Base-by-base conservation (phyloP, 805 yeast species). In the Metschnikowia noctiluminum region DNA sequence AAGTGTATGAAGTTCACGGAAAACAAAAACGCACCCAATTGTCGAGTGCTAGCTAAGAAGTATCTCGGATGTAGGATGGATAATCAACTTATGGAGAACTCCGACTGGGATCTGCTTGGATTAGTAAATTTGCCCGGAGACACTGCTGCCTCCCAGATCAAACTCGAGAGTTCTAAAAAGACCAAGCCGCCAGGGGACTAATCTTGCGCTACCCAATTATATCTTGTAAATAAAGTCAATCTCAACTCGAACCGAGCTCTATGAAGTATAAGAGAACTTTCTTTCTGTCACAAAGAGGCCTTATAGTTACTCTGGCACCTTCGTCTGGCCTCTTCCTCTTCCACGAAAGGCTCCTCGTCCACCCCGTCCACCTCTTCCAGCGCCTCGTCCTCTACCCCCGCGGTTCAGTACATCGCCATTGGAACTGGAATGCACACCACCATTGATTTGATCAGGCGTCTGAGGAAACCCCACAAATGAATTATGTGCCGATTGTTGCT, bases 41-140 rank as follows among this genome's bases (percentile, higher is more conserved):
- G 99, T 66, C 73, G 98, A 39, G 62, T 84, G 0, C 69, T 91
- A 38, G 97, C 98, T 10, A 89, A 89, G 60, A 77, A 74, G 28
- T 92, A 92, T 62, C 70, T 92, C 46, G 78, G 81, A 35, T 92
- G 99, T 63, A 74, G 99, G 53, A 94, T 92, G 98, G 89, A 89
- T 30, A 76, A 89, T 53, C 68, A 69, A 53, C 58, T 71, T 36
- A 73, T 73, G 78, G 76, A 71, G 7, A 45, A 66, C 43, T 63
- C 70, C 6, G 71, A 66, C 27, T 73, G 77, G 78, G 75, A 70
- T 11, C 62, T 71, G n/a, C 58, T 73, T 34, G 78, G 78, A 3
- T 61, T 73, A 36, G 62, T 69, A 7, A 71, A 73, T 51, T 59
- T 73, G 41, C 77, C 78, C 9, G 74, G 72, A 1, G 73, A 66